These are phyloP conservation scores for Primulina eburnea DNA, from an alignment of 257 asterid species.

Conservation along the genomic window DNA sequence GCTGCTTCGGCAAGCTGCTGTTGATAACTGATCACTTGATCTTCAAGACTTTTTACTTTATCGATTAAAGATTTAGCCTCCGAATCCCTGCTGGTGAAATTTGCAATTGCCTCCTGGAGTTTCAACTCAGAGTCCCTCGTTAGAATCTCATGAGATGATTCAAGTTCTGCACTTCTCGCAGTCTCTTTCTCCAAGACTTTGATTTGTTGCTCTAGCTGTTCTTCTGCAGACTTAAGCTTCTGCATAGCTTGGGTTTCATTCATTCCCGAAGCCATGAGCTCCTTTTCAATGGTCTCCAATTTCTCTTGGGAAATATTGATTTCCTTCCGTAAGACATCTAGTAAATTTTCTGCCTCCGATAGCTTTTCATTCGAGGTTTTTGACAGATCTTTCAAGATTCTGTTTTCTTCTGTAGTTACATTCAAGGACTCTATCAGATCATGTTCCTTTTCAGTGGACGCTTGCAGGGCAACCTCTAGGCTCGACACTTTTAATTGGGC, in stretches of 20 bases:
- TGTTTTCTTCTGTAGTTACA: conserved; percentile 57
- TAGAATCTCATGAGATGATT: conserved; percentile 51
- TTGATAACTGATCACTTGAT: conserved; percentile 52
- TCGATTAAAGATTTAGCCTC: conserved; percentile 63
- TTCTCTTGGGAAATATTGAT: conserved; percentile 48
- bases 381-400: conserved; percentile 47
- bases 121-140: conserved; percentile 57
- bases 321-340: conserved; percentile 54
- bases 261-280: conserved; percentile 49
- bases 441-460: conserved; percentile 61
- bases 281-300: conserved; percentile 61
- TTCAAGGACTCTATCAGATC: conserved; percentile 47
- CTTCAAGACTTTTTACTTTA: conserved; percentile 58
- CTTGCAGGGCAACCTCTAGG: conserved; percentile 58
- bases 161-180: conserved; percentile 55
- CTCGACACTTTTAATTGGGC: conserved; percentile 56
- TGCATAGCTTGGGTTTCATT: conserved; percentile 53
- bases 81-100: conserved; percentile 54
- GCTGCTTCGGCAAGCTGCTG: conserved; percentile 64
- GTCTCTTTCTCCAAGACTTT: conserved; percentile 54
- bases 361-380: conserved; percentile 54
- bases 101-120: conserved; percentile 62
- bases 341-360: conserved; percentile 58
- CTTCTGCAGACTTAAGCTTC: conserved; percentile 77
- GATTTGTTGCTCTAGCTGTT: conserved; percentile 59